These are phyloP conservation scores for Boletus rex-veris DNA, from an alignment of 768 basidiomycete genomes.

Conservation along the genomic window DNA sequence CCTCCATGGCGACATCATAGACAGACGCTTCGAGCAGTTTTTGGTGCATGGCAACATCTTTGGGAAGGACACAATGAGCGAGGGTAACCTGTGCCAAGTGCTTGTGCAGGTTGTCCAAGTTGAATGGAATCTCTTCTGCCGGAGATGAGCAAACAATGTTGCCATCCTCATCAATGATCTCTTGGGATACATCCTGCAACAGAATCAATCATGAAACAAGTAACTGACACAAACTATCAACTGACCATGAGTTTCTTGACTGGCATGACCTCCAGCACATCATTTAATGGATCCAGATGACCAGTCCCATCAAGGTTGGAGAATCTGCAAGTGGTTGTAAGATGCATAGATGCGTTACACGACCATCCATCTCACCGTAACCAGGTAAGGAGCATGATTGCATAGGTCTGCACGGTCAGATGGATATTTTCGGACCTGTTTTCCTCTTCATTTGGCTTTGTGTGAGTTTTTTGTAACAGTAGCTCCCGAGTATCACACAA, in stretches of 20 bases:
- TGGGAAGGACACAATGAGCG: slow-evolving; percentile 58
- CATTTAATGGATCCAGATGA: slow-evolving; percentile 41
- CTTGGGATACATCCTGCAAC: slow-evolving; percentile 17
- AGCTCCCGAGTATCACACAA: too few species aligned
- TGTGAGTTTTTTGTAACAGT: too few species aligned
- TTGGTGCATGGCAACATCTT: slow-evolving; percentile 72
- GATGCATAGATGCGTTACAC: background rate
- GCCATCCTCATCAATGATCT: slow-evolving; percentile 17
- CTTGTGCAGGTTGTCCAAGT: slow-evolving; percentile 65
- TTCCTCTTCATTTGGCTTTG: slow-evolving; percentile 29
- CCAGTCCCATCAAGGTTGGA: slow-evolving; percentile 33
- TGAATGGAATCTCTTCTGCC: slow-evolving; percentile 59
- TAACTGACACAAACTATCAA: background rate
- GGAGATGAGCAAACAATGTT: slow-evolving; percentile 20
- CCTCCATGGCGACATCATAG: slow-evolving; percentile 73
- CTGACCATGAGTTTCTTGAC: slow-evolving; percentile 48
- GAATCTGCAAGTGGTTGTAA: slow-evolving; percentile 34
- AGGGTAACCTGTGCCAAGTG: slow-evolving; percentile 61
- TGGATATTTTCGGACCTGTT: slow-evolving; percentile 40
- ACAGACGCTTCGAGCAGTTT: slow-evolving; percentile 81
- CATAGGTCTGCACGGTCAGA: slow-evolving; percentile 62
- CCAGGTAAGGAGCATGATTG: slow-evolving; percentile 61
- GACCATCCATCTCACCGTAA: slow-evolving; percentile 40
- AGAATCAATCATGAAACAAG: background rate
- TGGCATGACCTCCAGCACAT: slow-evolving; percentile 60